Evolutionary conservation across 2,329 filamentous ascomycete species (phyloP).

Genomic region (Fusarium subtropicale): DNA sequence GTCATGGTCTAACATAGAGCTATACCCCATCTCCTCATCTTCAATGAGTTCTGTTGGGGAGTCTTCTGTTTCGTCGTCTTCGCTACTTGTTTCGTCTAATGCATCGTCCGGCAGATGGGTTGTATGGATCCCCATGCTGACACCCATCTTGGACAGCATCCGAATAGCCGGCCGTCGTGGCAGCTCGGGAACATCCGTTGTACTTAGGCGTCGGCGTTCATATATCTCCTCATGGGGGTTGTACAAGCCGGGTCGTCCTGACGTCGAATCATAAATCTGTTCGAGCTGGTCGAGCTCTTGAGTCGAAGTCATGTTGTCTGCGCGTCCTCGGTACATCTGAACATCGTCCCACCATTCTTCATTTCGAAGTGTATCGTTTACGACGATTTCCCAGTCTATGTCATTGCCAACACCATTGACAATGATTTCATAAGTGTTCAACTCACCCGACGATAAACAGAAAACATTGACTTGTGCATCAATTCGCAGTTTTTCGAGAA

Average conservation of each 20-base stretch:
- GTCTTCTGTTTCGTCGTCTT: slow-evolving; percentile 51
- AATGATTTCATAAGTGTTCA: slow-evolving; percentile 81
- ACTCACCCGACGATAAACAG: slow-evolving; percentile 79
- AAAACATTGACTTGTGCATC: slow-evolving; percentile 83
- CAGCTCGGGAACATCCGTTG: slow-evolving; percentile 70
- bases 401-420: slow-evolving; percentile 74
- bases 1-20: slow-evolving; percentile 31
- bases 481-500: slow-evolving; percentile 85
- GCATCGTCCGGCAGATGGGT: slow-evolving; percentile 75
- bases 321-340: slow-evolving; percentile 63
- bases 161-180: slow-evolving; percentile 69
- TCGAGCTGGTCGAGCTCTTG: slow-evolving; percentile 59
- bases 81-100: slow-evolving; percentile 57
- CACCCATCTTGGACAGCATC: slow-evolving; percentile 66
- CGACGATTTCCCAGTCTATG: slow-evolving; percentile 67
- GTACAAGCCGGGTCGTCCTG: slow-evolving; percentile 57
- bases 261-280: slow-evolving; percentile 58
- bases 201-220: slow-evolving; percentile 57
- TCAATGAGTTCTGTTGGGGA: slow-evolving; percentile 47
- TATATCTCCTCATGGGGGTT: slow-evolving; percentile 55
- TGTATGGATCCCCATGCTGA: slow-evolving; percentile 80
- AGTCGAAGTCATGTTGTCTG: slow-evolving; percentile 54
- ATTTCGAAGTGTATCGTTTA: slow-evolving; percentile 74
- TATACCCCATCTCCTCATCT: slow-evolving; percentile 47
- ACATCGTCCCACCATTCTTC: slow-evolving; percentile 89